phyloP scores from a whole-genome alignment of 306 rosid species.

The Pueraria montana region DNA sequence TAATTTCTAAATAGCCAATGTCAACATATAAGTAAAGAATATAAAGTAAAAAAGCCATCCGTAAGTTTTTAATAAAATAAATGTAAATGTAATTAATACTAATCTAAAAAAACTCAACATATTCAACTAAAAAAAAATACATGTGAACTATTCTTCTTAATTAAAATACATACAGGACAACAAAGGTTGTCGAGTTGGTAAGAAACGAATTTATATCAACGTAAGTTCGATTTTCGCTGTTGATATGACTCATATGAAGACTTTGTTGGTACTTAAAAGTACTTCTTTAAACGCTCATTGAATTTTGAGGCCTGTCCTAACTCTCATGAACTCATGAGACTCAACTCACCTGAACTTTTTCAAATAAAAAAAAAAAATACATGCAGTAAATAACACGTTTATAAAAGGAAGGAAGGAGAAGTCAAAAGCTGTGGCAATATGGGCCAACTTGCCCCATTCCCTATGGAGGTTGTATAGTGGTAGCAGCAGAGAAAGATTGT shows the following conservation, averaged over 20 bases:
- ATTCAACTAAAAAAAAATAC: background rate
- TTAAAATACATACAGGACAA: no score
- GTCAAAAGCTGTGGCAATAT: slow-evolving; percentile 18
- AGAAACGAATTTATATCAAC: no score
- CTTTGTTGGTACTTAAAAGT: no score
- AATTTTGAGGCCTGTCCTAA: no score
- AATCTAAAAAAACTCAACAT: background rate
- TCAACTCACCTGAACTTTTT: no score
- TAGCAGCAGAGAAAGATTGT: background rate
- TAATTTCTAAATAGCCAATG: background rate
- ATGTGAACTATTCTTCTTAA: no score
- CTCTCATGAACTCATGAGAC: no score
- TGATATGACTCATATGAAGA: no score
- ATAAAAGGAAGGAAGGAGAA: background rate
- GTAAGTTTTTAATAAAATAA: background rate
- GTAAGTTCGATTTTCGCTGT: no score
- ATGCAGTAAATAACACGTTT: background rate
- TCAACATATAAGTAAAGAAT: background rate
- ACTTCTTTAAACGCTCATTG: no score
- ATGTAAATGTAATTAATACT: background rate
- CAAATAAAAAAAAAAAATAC: no score
- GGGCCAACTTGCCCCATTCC: slow-evolving; percentile 26
- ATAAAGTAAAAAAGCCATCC: background rate
- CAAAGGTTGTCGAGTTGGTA: no score
- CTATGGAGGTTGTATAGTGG: slow-evolving; percentile 29